phyloP scores from a whole-genome alignment of 2,329 filamentous ascomycete genomes.

The Trichoderma sp. region DNA sequence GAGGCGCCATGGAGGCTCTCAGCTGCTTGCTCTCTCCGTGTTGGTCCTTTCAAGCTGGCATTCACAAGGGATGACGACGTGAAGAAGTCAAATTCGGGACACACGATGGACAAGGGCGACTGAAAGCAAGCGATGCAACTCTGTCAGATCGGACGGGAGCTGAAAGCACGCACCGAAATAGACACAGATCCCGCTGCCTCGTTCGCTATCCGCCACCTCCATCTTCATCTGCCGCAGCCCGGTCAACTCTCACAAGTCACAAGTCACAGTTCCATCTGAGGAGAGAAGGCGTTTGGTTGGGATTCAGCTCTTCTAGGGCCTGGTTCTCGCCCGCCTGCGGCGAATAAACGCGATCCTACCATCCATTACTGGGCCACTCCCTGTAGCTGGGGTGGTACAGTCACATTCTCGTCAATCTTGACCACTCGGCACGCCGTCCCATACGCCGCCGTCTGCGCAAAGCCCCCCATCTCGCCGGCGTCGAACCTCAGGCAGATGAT shows the following conservation, averaged over 20 bases:
- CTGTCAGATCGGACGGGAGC: background rate
- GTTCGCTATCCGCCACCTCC: background rate
- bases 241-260: background rate
- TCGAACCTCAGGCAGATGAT: constrained; percentile 63
- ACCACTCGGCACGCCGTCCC: constrained; percentile 61
- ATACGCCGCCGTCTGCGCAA: constrained; percentile 62
- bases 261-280: background rate
- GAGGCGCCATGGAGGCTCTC: too few relatives aligned
- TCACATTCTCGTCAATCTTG: constrained; percentile 49
- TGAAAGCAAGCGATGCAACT: too few relatives aligned
- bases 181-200: constrained; percentile 1
- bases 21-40: background rate
- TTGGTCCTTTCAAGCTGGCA: too few relatives aligned
- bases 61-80: too few relatives aligned
- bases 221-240: background rate
- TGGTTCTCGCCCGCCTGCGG: background rate
- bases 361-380: background rate
- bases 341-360: too few relatives aligned
- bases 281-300: background rate
- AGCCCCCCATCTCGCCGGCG: constrained; percentile 56
- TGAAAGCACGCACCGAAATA: background rate
- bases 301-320: background rate
- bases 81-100: too few relatives aligned
- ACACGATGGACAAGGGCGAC: too few relatives aligned
- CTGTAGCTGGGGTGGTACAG: constrained; percentile 37